Evolutionary conservation across 306 rosid genomes (phyloP), one percentile per base, ranked within the genome.

Genomic region (Luffa aegyptiaca): DNA sequence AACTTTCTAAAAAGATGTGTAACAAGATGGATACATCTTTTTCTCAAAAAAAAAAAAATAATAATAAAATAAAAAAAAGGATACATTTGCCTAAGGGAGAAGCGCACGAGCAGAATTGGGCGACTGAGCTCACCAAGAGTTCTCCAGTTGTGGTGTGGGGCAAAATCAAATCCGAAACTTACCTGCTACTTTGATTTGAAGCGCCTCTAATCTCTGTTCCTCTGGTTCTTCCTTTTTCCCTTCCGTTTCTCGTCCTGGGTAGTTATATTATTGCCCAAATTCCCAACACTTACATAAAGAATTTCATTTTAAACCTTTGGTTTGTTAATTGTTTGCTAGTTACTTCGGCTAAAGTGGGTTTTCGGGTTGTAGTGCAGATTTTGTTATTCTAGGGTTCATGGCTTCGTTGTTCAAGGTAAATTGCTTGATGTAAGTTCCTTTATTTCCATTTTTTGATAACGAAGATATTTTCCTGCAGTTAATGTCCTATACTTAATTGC

Each of bases 361-460:
- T 78, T 66, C 21, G 44, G 63, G 75, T 83, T 56, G 16, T 71
- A 79, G 17, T 76, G 77, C 78, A 45, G 83, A 69, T 82, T 69
- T 37, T 81, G 64, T 81, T 73, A 73, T 79, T 18, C 69, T 55
- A 42, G 78, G 61, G 62, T 35, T 74, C 63, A 90, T 90, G 93
- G 93, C 93, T 78, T 86, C 82, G 33, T 77, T 90, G 36, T 90
- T 90, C 83, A 90, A 86, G 93, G 93, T 82, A 69, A 79, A 31
- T 51, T 3, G 26, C 37, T 44, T 58, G 31, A 26, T 26, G 31
- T 26, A 26, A 26, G 31, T 26, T 26, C 31, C 9, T 31, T 48
- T 7, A 3, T 26, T 46, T 71, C 8, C 52, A 64, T 57, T 64
- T 64, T 64, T 36, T 14, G 21, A 39, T 66, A 36, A 66, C 46